Conservation (phyloP, 768 basidiomycete genomes). For the Trametes gibbosa region DNA sequence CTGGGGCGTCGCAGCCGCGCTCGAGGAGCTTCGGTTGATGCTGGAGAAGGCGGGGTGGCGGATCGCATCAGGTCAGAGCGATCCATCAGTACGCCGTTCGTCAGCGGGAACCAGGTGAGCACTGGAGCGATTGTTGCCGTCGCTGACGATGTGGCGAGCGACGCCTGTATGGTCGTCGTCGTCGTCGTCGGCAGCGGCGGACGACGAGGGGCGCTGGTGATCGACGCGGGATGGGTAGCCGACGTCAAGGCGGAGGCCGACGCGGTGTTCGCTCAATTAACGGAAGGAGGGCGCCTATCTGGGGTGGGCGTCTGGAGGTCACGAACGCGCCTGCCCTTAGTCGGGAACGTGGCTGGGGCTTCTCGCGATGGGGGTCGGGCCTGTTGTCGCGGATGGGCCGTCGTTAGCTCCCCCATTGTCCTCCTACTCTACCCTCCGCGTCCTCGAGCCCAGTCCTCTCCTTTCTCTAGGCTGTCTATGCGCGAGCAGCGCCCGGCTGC, state of each 20-base stretch:
- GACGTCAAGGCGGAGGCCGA: neutral
- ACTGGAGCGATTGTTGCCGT: neutral
- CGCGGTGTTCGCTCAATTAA: conserved; percentile 9
- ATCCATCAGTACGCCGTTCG: neutral
- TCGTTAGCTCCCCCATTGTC: conserved; percentile 24
- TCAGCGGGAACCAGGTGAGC: neutral
- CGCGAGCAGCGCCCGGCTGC: conserved; percentile 46
- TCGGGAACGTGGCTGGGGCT: conserved; percentile 18
- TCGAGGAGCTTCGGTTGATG: neutral
- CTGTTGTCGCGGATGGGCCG: conserved; percentile 1
- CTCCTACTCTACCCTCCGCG: conserved; percentile 22
- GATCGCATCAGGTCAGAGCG: neutral
- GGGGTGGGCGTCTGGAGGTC: conserved; percentile 6
- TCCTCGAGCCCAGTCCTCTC: conserved; percentile 16
- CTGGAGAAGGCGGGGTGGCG: neutral
- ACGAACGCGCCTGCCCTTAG: conserved; percentile 20
- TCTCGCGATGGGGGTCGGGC: conserved; percentile 17
- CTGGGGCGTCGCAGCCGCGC: neutral
- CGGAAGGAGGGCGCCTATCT: conserved; percentile 19
- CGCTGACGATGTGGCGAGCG: neutral
- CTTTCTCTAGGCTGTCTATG: conserved; percentile 26
- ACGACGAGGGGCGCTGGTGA: neutral
- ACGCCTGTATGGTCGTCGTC: neutral
- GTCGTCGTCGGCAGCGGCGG: too few species aligned
- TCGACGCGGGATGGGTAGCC: neutral